Evolutionary conservation across 1,139 yeast genomes (phyloP).

Genomic region (Lizanozyma gosingica): DNA sequence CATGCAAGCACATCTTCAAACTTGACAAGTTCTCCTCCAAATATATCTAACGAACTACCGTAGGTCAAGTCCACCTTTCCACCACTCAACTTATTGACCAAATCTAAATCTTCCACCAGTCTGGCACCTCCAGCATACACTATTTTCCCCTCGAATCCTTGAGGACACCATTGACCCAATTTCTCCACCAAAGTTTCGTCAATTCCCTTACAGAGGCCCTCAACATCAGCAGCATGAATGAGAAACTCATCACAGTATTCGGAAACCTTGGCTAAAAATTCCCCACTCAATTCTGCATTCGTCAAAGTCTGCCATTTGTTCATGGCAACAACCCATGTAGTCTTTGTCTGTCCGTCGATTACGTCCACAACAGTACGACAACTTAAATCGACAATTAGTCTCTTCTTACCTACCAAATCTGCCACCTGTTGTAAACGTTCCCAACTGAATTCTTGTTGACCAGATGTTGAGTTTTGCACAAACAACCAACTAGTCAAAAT

Average conservation of each 20-base stretch:
- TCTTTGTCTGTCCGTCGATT: conserved; percentile 15
- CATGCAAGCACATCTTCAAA: conserved; percentile 68
- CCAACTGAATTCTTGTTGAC: conserved; percentile 42
- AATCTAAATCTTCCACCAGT: conserved; percentile 53
- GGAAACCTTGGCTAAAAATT: conserved; percentile 46
- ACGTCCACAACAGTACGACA: conserved; percentile 48
- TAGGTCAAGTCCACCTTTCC: conserved; percentile 87
- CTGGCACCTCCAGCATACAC: conserved; percentile 98
- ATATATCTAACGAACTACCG: conserved; percentile 89
- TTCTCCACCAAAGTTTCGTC: conserved; percentile 66
- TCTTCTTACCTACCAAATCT: conserved; percentile 47
- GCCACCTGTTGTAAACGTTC: conserved; percentile 43
- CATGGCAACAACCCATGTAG: conserved; percentile 86
- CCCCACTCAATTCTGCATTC: conserved; percentile 41
- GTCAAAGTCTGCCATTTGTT: conserved; percentile 96
- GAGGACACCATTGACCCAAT: conserved; percentile 71
- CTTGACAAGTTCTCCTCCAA: conserved; percentile 77
- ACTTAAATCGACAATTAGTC: conserved; percentile 83
- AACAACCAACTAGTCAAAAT: conserved; percentile 92
- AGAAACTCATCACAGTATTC: conserved; percentile 75
- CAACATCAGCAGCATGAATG: conserved; percentile 97
- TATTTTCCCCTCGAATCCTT: conserved; percentile 50
- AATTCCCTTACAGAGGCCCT: conserved; percentile 89
- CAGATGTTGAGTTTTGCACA: conserved; percentile 28
- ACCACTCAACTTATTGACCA: conserved; percentile 56